Conservation (phyloP, 805 yeast species). For the Maudiozyma saulgeensis region DNA sequence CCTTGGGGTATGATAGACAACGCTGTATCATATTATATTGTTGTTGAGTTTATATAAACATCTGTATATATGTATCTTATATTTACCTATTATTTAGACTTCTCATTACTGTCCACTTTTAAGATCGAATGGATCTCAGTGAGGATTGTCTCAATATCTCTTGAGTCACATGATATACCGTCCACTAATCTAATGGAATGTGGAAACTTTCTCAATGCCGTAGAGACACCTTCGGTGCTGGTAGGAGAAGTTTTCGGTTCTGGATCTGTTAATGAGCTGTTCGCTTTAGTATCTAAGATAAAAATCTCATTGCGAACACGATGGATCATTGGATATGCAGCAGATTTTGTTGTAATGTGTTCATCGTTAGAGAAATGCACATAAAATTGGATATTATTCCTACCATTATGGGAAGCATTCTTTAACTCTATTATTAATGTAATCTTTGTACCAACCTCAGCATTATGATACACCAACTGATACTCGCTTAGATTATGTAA, state of each 20-base stretch:
- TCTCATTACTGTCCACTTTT: slow-evolving; percentile 5
- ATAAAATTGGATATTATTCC: slow-evolving; percentile 18
- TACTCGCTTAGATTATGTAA: slow-evolving; percentile 25
- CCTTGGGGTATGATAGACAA: too few relatives aligned
- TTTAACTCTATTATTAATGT: slow-evolving; percentile 23
- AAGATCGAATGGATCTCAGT: slow-evolving; percentile 20
- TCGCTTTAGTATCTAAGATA: slow-evolving; percentile 15
- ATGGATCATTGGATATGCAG: slow-evolving; percentile 23
- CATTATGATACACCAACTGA: slow-evolving; percentile 22
- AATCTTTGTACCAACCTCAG: slow-evolving; percentile 20
- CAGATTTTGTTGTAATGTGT: slow-evolving; percentile 20
- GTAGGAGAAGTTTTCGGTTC: not conserved
- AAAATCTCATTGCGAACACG: slow-evolving; percentile 24
- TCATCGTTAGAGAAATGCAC: slow-evolving; percentile 27
- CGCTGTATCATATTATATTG: not conserved
- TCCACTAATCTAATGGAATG: slow-evolving; percentile 19
- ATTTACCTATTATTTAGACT: not conserved
- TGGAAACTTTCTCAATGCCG: slow-evolving; percentile 5
- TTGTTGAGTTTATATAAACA: not conserved
- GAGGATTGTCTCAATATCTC: slow-evolving; percentile 21
- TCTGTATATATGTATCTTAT: not conserved
- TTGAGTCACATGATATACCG: slow-evolving; percentile 26
- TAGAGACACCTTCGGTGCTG: not conserved
- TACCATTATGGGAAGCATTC: slow-evolving; percentile 21
- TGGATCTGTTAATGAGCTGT: not conserved